Evolutionary conservation across 192 early-diverging fungal species (phyloP), one percentile per base, ranked within the genome.

Genomic region (Entomortierella chlamydospora): DNA sequence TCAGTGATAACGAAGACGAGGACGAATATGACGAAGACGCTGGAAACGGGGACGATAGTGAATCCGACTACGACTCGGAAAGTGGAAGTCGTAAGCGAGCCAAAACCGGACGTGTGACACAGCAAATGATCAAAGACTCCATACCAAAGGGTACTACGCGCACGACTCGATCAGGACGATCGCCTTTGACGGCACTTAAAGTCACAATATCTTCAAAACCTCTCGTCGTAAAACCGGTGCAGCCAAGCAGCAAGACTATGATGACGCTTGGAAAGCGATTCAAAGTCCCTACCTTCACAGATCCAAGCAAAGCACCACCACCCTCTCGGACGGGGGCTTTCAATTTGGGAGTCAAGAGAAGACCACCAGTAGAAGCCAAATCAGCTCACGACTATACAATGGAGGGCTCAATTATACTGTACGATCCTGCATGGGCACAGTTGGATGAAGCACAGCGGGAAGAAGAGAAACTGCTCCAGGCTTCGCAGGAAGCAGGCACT

Each of bases 361-460:
- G 67, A 53, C 50, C 51, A 22, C 42, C 52, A 2, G 59, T 87
- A 26, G 62, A 76, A 43, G 87, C 69, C 30, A 90, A 90, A 11
- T 89, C 93, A 7, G 84, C 93, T 23, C 90, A 97, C 64, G 96
- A 96, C 55, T 95, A 94, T 15, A 92, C 91, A 13, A 89, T 88
- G 9, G 91, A 93, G 52, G 91, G 89, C 26, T 94, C 98, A 0
- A 87, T 99, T 37, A 87, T 99, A 10, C 71, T 99, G 11, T 96
- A 93, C 83, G 87, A 91, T 54, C 96, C 96, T 26, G 83, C 79
- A 1, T 76, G 85, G 62, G 80, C 72, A 15, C 67, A 80, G 43
- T 68, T 88, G 20, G 86, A 88, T 1, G 87, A 87, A 30, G 74
- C 83, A 0, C 87, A 89, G 45, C 67, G 85, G 25, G 63, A 84